Percentiles rank a stretch among this genome's conserved stretches.
These are phyloP conservation scores for Bipolaris gigantea DNA, from an alignment of 2,329 filamentous ascomycete genomes.

Conservation along the genomic window DNA sequence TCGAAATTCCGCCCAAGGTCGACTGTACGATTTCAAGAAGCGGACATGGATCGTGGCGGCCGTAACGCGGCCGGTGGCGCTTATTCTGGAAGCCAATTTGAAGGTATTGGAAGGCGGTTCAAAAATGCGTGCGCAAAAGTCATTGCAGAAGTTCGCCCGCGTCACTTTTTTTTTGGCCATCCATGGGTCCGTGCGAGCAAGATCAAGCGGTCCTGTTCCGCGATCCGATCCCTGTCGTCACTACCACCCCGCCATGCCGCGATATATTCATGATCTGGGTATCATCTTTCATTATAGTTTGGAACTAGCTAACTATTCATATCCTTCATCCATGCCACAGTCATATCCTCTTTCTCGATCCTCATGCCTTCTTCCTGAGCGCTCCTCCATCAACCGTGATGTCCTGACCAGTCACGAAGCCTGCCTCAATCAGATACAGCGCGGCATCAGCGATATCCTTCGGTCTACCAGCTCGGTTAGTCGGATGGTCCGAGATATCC, in stretches of 20 bases:
- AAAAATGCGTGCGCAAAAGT: constrained; percentile 9
- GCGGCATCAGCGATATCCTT: constrained; percentile 52
- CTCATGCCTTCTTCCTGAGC: constrained; percentile 36
- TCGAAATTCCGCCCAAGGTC: background rate
- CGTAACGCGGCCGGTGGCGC: constrained; percentile 31
- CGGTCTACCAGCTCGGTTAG: constrained; percentile 50
- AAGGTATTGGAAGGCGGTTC: constrained; percentile 1
- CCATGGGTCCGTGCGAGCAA: constrained; percentile 5
- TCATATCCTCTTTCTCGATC: background rate
- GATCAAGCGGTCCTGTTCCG: constrained; percentile 5
- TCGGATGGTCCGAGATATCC: constrained; percentile 49
- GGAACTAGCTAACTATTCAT: background rate
- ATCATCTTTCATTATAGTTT: background rate
- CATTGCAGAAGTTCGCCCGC: background rate
- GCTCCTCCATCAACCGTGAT: constrained; percentile 45
- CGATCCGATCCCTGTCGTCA: background rate
- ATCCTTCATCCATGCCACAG: too few species aligned
- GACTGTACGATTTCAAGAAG: constrained; percentile 14
- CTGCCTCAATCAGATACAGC: constrained; percentile 47
- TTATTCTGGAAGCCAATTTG: constrained; percentile 37
- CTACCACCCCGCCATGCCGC: background rate
- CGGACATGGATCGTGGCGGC: constrained; percentile 23
- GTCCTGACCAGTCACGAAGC: constrained; percentile 45
- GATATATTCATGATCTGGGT: background rate
- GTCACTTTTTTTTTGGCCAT: constrained; percentile 9